Base-by-base conservation (phyloP, 768 basidiomycete species). In the Trametes coccinea region DNA sequence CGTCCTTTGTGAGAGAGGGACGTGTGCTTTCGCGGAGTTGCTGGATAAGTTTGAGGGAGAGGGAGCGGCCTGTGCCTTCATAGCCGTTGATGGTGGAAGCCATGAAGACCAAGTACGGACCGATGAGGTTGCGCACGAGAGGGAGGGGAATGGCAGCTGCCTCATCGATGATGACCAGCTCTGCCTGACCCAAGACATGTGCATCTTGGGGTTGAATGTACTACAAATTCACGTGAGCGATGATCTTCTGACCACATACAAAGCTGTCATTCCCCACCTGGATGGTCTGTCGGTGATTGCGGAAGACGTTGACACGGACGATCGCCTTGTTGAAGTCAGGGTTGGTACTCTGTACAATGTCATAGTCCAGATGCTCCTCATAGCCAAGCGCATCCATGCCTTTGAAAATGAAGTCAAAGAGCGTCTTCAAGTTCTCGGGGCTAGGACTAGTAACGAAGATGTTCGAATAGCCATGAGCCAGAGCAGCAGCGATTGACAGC, bases 1-100 rank as follows among this genome's bases (percentile, higher is more conserved):
- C 71, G 60, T 89, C 85, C 71, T 91, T 90, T 16, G 86, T 80
- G 44, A 93, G 77, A 1, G 90, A 88, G 0, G 93, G 87, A 3
- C 91, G 83, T 0, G 92, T 92, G 73, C 86, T 89, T 73, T 98
- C 97, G 40, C 97, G 90, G 3, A 98, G 85, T 73, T 97, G 95
- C 74, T 98, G 92, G 65, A 99, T 90, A 59, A 99, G 90, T 75
- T 99, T 99, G 62, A 99, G 88, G 49, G 95, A 97, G 50, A 99
- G 85, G 0, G 95, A 98, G 30, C 97, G 92, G n/a, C 97, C 97
- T 0, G 97, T 98, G 30, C 97, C 97, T 81, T 98, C 97, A 75
- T 99, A 99, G 43, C 97, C 97, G 72, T 98, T 98, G 77, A 99
- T 95, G 0, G 97, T 99, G n/a, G 95, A 97, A 1, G 97, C 93